Evolutionary conservation across 1,284 basidiomycete genomes (phyloP).

Genomic region (Puccinia polysora): DNA sequence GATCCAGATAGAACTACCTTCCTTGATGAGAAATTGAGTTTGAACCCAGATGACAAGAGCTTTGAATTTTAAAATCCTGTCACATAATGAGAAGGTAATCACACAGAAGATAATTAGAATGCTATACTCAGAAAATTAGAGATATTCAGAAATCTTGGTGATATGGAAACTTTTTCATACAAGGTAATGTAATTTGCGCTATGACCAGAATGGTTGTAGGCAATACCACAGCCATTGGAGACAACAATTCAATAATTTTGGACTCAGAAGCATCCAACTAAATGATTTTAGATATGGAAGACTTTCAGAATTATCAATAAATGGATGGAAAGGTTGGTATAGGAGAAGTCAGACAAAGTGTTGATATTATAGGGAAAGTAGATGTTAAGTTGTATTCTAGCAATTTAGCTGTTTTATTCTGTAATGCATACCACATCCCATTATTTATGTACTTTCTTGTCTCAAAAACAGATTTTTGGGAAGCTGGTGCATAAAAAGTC

Average conservation of each 20-base stretch:
- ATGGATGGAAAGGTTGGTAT: background rate
- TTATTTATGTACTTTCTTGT: too few relatives aligned
- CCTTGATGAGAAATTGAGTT: background rate
- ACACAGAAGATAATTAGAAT: background rate
- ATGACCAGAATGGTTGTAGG: background rate
- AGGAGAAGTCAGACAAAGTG: background rate
- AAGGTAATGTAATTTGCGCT: background rate
- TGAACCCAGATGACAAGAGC: background rate
- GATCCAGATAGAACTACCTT: background rate
- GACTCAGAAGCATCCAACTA: background rate
- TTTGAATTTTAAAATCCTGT: background rate
- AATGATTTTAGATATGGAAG: background rate
- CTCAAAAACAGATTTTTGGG: too few relatives aligned
- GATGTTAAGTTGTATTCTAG: too few relatives aligned
- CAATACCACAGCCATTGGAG: background rate
- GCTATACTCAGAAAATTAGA: background rate
- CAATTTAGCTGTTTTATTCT: too few relatives aligned
- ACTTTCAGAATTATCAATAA: background rate
- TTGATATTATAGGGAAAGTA: background rate
- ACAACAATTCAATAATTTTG: background rate
- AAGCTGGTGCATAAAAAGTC: too few relatives aligned
- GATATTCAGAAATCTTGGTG: background rate
- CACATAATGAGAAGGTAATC: background rate
- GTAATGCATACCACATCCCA: too few relatives aligned
- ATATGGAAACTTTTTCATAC: background rate